Evolutionary conservation across 371 early-diverging fungal species (phyloP).

Genomic region (Apophysomyces ossiformis): DNA sequence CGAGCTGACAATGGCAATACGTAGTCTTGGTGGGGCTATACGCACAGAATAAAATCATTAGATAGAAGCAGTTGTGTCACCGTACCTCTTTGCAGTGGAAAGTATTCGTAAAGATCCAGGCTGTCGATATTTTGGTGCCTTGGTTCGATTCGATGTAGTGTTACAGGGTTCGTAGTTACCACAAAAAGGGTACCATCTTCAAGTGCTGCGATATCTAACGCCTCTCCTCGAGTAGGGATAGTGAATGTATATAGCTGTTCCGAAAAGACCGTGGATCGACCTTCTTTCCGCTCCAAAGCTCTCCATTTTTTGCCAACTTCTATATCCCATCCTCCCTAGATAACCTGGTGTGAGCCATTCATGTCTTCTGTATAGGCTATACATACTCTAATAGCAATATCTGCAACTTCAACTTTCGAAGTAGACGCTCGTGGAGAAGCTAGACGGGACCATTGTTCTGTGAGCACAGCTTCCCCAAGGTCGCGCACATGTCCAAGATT

Average conservation of each 20-base stretch:
- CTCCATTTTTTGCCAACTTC: conserved; percentile 58
- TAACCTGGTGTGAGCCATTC: background rate
- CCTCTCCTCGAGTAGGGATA: conserved; percentile 74
- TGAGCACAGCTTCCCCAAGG: conserved; percentile 56
- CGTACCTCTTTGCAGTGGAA: conserved; percentile 65
- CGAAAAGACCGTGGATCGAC: conserved; percentile 67
- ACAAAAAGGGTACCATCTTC: conserved; percentile 63
- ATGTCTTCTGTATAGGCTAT: background rate
- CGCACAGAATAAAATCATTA: background rate
- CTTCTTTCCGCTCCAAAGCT: conserved; percentile 72
- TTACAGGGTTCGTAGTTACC: conserved; percentile 73
- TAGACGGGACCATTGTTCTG: conserved; percentile 67
- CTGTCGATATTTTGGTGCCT: conserved; percentile 59
- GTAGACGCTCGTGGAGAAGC: conserved; percentile 17
- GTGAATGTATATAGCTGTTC: conserved; percentile 76
- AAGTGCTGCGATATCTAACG: conserved; percentile 64
- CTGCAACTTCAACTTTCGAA: conserved; percentile 25
- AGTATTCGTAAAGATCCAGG: conserved; percentile 81
- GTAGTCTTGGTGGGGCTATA: conserved; percentile 62
- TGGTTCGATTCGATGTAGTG: conserved; percentile 66
- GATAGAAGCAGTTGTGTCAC: background rate
- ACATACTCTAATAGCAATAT: conserved; percentile 49
- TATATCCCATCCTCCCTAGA: conserved; percentile 67
- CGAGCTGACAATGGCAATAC: conserved; percentile 52
- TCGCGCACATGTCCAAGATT: conserved; percentile 60